A percentile compares a stretch with the other conserved stretches of the same genome.
phyloP scores from a whole-genome alignment of 148 eudicot species.

The Heliamphora exappendiculata region DNA sequence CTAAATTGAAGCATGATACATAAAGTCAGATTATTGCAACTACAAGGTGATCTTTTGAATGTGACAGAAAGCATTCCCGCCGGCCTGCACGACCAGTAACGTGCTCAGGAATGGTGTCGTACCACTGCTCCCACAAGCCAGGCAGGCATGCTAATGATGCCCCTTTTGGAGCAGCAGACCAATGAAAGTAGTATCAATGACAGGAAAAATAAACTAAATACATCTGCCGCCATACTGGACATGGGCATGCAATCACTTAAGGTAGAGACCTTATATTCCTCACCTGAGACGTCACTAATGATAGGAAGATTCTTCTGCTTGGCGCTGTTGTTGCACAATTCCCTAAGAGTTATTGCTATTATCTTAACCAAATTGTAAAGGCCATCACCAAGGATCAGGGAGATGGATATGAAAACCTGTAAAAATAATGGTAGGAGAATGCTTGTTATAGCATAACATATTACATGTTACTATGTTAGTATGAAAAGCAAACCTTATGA shows the following conservation, averaged over 20 bases:
- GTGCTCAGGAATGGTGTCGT: background rate
- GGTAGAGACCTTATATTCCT: background rate
- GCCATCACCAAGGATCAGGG: conserved; percentile 69
- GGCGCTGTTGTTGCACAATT: conserved; percentile 39
- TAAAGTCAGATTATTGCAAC: background rate
- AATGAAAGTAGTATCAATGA: conserved; percentile 1
- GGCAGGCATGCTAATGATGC: background rate
- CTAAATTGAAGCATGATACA: too few relatives aligned
- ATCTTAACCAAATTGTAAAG: conserved; percentile 65
- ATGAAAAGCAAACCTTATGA: background rate
- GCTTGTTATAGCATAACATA: background rate
- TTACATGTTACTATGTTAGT: too few relatives aligned
- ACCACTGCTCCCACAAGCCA: background rate
- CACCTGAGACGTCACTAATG: conserved; percentile 44
- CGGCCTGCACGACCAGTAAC: background rate
- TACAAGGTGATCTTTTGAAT: background rate
- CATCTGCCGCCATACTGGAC: background rate
- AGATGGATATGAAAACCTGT: conserved; percentile 60
- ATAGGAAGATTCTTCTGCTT: conserved; percentile 41
- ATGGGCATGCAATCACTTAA: background rate
- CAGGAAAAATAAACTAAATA: background rate
- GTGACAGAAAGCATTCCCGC: background rate
- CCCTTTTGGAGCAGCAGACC: background rate
- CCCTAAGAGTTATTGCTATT: conserved; percentile 37
- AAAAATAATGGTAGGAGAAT: conserved; percentile 1